phyloP scores from a whole-genome alignment of 495 filamentous ascomycete genomes.

The Parathielavia appendiculata region DNA sequence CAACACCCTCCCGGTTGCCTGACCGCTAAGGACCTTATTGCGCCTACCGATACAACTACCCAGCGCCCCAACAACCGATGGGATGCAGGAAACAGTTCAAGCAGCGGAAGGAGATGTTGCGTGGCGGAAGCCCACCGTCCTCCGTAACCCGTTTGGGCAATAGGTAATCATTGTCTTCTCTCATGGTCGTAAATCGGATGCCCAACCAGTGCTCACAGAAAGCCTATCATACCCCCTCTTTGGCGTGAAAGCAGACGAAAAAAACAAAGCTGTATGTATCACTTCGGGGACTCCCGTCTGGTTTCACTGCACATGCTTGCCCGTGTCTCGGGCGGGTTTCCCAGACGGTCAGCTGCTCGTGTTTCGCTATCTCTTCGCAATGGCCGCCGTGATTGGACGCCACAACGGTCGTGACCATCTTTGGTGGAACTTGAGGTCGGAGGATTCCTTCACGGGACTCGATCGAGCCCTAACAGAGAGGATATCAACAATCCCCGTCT shows the following conservation, averaged over 20 bases:
- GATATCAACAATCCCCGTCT: too few relatives aligned
- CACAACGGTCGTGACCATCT: not conserved
- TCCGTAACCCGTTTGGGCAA: not conserved
- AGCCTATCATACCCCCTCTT: too few relatives aligned
- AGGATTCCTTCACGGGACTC: not conserved
- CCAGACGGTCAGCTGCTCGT: not conserved
- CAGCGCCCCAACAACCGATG: too few relatives aligned
- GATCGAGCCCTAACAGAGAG: too few relatives aligned
- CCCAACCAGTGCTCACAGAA: too few relatives aligned
- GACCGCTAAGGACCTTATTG: too few relatives aligned
- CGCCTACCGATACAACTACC: too few relatives aligned
- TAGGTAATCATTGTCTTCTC: not conserved
- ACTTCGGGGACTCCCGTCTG: not conserved
- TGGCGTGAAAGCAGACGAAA: too few relatives aligned
- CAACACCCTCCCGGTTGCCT: not conserved
- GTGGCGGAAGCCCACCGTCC: not conserved
- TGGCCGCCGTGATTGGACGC: not conserved
- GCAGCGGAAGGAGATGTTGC: not conserved
- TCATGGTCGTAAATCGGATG: not conserved
- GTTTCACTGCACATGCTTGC: not conserved
- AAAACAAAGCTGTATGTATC: too few relatives aligned
- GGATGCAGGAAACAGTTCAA: too few relatives aligned
- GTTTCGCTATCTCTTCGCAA: not conserved
- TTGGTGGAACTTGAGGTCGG: not conserved
- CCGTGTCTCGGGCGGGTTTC: conserved; percentile 2